Conservation (phyloP, 129 eudicot species). For the Saposhnikovia divaricata region DNA sequence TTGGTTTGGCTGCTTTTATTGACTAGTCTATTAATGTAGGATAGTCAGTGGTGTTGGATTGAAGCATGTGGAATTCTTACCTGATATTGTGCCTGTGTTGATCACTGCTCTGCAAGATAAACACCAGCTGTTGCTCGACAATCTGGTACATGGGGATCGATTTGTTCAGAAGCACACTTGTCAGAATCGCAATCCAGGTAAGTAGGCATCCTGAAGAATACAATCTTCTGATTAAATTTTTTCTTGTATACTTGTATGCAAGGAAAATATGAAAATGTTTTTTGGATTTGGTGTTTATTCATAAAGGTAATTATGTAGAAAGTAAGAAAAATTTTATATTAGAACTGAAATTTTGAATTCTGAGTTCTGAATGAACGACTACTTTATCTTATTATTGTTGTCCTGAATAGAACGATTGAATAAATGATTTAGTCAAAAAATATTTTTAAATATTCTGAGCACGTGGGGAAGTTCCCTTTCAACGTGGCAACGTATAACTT, state of each 20-base stretch:
- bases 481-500: neutral
- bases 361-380: neutral
- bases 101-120: constrained; percentile 57
- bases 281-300: neutral
- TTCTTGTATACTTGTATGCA: neutral
- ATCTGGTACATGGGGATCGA: constrained; percentile 60
- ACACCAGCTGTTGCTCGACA: constrained; percentile 97
- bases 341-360: neutral
- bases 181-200: constrained; percentile 68
- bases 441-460: neutral
- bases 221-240: neutral
- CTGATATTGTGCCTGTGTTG: constrained; percentile 67
- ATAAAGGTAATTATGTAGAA: neutral
- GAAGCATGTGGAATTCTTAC: constrained; percentile 49
- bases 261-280: neutral
- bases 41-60: constrained; percentile 77
- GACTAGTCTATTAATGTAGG: constrained; percentile 35
- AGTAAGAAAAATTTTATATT: neutral
- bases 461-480: neutral
- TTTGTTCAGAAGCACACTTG: constrained; percentile 52
- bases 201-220: neutral
- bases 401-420: neutral
- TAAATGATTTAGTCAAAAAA: neutral
- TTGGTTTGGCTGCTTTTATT: constrained; percentile 5
- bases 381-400: neutral